Conservation (phyloP, 2,329 filamentous ascomycete species). For the Aspergillus tanneri region DNA sequence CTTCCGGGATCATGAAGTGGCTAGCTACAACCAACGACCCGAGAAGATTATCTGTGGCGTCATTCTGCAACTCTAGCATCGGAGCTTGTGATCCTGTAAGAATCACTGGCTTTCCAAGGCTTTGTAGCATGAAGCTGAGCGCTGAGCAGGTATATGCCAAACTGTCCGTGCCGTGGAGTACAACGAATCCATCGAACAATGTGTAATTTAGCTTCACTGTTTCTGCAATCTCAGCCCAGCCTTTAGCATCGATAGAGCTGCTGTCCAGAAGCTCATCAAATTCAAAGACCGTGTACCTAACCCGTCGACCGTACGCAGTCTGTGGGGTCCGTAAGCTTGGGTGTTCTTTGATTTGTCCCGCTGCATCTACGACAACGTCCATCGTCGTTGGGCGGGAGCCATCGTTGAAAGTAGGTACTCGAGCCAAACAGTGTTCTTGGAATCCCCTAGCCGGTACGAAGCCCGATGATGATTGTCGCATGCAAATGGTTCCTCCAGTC, state of each 20-base stretch:
- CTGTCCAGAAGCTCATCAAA: conserved; percentile 84
- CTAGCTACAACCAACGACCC: conserved; percentile 86
- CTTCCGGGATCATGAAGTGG: conserved; percentile 89
- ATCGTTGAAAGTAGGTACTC: conserved; percentile 83
- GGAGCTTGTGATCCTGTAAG: conserved; percentile 80
- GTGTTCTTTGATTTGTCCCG: conserved; percentile 52
- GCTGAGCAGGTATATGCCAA: conserved; percentile 87
- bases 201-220: conserved; percentile 83
- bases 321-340: conserved; percentile 75
- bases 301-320: conserved; percentile 75
- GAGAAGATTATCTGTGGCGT: conserved; percentile 86
- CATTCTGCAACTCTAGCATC: conserved; percentile 86
- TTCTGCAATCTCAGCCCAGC: conserved; percentile 80
- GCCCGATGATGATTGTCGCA: conserved; percentile 77
- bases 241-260: conserved; percentile 80
- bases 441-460: conserved; percentile 79
- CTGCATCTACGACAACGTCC: conserved; percentile 55
- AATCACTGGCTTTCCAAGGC: conserved; percentile 87
- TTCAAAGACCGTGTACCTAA: conserved; percentile 81
- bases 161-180: conserved; percentile 88
- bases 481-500: conserved; percentile 80
- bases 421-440: conserved; percentile 76
- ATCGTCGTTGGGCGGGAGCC: conserved; percentile 58
- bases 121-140: conserved; percentile 88
- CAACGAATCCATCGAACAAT: conserved; percentile 85